Evolutionary conservation across 768 basidiomycete genomes (phyloP).

Genomic region (Phylloporus sp.): DNA sequence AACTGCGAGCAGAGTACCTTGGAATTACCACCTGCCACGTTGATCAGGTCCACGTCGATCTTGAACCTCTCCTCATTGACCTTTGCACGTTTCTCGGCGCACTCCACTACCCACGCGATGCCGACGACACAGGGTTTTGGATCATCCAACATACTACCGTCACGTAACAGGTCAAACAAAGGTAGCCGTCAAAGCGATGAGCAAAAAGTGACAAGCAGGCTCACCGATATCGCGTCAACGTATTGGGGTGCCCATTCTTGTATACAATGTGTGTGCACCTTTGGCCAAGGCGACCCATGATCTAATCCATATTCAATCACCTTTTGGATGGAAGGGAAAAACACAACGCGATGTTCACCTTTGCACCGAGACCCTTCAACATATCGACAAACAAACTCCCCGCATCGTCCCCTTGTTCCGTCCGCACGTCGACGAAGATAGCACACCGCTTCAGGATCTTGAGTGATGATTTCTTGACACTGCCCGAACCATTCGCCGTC

Average conservation of each 20-base stretch:
- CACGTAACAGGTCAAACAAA: not conserved
- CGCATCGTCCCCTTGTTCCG: conserved; percentile 73
- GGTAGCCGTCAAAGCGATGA: not conserved
- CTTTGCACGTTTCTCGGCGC: conserved; percentile 59
- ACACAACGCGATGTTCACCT: conserved; percentile 53
- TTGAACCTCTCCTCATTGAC: conserved; percentile 64
- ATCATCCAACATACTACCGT: conserved; percentile 52
- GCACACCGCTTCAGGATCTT: conserved; percentile 66
- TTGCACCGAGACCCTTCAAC: conserved; percentile 74
- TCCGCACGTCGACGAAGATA: conserved; percentile 80
- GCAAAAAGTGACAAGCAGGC: conserved; percentile 12
- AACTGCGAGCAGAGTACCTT: conserved; percentile 43
- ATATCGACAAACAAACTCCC: conserved; percentile 79
- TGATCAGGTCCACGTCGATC: conserved; percentile 55
- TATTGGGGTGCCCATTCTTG: conserved; percentile 76
- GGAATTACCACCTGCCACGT: conserved; percentile 54
- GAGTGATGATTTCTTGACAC: conserved; percentile 32
- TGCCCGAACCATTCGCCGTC: conserved; percentile 20
- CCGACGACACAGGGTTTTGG: conserved; percentile 73
- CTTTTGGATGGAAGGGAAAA: no score
- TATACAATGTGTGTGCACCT: conserved; percentile 81
- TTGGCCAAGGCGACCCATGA: conserved; percentile 60
- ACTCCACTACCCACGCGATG: conserved; percentile 87
- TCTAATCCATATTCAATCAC: conserved; percentile 33
- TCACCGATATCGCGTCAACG: conserved; percentile 66